Percentiles rank a stretch among this genome's conserved stretches.
Evolutionary conservation across 2,329 filamentous ascomycete species (phyloP).

Genomic region (Pseudocercospora cruenta): DNA sequence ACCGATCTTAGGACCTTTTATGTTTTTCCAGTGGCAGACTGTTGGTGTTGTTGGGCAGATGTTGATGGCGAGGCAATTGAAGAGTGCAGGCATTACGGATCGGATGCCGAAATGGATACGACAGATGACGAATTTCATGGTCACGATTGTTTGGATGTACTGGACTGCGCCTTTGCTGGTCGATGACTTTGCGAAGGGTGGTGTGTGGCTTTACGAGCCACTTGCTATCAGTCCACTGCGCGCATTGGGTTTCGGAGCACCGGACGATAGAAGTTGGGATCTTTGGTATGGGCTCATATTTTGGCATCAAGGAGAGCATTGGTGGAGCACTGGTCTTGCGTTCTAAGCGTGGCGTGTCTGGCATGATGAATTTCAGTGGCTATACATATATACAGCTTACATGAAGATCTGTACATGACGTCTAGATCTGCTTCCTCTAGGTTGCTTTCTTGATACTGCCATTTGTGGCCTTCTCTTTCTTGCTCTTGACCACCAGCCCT

Average conservation of each 20-base stretch:
- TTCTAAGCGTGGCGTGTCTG: conserved; percentile 35
- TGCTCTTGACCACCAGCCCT: conserved; percentile 25
- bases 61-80: conserved; percentile 38
- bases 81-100: conserved; percentile 37
- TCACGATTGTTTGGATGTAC: conserved; percentile 69
- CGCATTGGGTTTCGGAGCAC: conserved; percentile 64
- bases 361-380: background rate
- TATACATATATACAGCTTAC: conserved; percentile 9
- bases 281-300: conserved; percentile 62
- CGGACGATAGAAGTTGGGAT: conserved; percentile 68
- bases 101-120: conserved; percentile 52
- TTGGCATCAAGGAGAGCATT: conserved; percentile 64
- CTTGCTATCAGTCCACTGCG: conserved; percentile 75
- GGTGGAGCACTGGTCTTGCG: conserved; percentile 63
- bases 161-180: conserved; percentile 67
- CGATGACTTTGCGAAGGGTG: conserved; percentile 74
- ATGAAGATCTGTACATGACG: background rate
- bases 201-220: conserved; percentile 80
- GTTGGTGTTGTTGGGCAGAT: conserved; percentile 67
- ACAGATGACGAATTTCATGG: conserved; percentile 62
- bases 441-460: conserved; percentile 25
- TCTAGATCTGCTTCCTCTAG: conserved; percentile 9
- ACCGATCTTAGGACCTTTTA: conserved; percentile 56
- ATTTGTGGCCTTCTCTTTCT: conserved; percentile 18
- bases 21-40: conserved; percentile 75